These are phyloP conservation scores for Amanita thiersii DNA, from an alignment of 768 basidiomycete genomes.

Conservation along the genomic window DNA sequence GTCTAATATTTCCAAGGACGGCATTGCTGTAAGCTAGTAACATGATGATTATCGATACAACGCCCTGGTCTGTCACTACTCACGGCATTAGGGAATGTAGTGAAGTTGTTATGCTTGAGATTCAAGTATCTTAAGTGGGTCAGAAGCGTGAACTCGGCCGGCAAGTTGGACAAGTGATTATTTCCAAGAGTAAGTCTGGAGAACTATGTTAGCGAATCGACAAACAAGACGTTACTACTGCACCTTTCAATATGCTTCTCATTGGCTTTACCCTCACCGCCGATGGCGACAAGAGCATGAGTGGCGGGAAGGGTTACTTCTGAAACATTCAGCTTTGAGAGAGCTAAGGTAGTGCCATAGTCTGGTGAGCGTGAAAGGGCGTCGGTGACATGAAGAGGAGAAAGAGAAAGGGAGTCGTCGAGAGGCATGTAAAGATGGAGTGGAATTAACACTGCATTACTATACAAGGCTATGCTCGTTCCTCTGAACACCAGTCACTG, in stretches of 20 bases:
- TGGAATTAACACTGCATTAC: neutral
- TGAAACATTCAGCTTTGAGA: conserved; percentile 71
- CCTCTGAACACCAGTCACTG: conserved; percentile 17
- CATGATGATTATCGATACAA: conserved; percentile 9
- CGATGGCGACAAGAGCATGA: conserved; percentile 61
- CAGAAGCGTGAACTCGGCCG: conserved; percentile 64
- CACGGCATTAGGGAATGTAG: conserved; percentile 82
- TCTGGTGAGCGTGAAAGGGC: conserved; percentile 65
- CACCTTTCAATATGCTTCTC: conserved; percentile 57
- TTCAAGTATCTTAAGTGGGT: conserved; percentile 79
- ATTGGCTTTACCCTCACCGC: conserved; percentile 38
- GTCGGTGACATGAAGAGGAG: conserved; percentile 51
- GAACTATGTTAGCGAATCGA: conserved; percentile 3
- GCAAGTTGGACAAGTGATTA: conserved; percentile 75
- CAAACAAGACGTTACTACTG: conserved; percentile 12
- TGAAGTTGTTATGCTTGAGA: conserved; percentile 77
- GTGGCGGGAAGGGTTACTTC: conserved; percentile 72
- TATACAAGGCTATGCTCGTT: neutral
- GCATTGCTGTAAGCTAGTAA: conserved; percentile 69
- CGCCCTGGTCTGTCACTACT: conserved; percentile 21
- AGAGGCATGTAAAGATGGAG: conserved; percentile 1
- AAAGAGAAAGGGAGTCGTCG: conserved; percentile 25
- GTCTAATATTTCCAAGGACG: conserved; percentile 89
- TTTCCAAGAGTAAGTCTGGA: conserved; percentile 77
- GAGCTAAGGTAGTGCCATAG: conserved; percentile 74